Conservation (phyloP, 1,284 basidiomycete genomes). For the Cystobasidiaceae sp. region DNA sequence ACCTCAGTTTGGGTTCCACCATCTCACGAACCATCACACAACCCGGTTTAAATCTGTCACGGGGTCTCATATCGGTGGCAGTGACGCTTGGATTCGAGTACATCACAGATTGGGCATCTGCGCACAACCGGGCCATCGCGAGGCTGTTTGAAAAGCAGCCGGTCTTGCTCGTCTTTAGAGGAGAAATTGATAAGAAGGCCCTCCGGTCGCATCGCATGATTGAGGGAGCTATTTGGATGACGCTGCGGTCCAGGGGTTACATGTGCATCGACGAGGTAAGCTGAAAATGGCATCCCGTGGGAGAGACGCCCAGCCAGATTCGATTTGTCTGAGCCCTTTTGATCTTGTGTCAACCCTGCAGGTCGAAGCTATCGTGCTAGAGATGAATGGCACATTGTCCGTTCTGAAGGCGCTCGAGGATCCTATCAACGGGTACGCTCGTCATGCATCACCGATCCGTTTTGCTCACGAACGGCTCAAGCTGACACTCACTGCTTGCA, state of each 20-base stretch:
- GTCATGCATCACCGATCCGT: too few species aligned
- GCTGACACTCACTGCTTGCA: neutral
- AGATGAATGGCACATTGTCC: constrained; percentile 14
- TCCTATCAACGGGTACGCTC: constrained; percentile 3
- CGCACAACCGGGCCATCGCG: neutral
- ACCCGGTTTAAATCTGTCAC: constrained; percentile 28
- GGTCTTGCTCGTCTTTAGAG: constrained; percentile 23
- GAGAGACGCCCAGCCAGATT: neutral
- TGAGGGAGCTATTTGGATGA: neutral
- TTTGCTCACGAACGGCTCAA: neutral
- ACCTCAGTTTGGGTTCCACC: constrained; percentile 26
- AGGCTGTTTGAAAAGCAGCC: constrained; percentile 23
- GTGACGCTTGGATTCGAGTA: constrained; percentile 30
- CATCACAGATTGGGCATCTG: constrained; percentile 18
- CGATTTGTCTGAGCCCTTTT: neutral
- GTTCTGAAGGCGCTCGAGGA: neutral
- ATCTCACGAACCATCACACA: constrained; percentile 33
- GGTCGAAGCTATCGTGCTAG: constrained; percentile 25
- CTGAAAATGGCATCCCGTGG: too few species aligned
- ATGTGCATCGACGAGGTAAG: neutral
- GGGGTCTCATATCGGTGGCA: constrained; percentile 26
- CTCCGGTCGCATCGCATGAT: constrained; percentile 1
- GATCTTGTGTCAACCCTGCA: neutral
- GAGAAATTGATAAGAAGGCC: neutral
- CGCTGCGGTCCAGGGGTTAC: neutral